Conservation (phyloP, 2,329 filamentous ascomycete genomes). For the Corynespora cassiicola region DNA sequence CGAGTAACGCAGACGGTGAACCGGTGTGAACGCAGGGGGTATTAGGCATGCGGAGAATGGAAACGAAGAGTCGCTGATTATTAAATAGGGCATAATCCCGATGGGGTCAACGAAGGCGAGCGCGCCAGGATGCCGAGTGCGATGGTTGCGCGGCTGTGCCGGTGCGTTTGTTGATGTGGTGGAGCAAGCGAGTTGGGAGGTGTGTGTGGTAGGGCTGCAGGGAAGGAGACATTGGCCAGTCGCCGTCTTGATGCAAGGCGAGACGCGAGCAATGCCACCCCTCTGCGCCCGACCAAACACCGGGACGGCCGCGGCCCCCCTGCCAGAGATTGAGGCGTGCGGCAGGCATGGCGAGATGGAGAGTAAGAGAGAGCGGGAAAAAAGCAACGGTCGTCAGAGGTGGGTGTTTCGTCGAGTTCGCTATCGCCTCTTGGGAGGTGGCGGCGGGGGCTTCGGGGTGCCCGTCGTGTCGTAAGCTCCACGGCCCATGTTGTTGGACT, state of each 20-base stretch:
- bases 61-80: slow-evolving; percentile 42
- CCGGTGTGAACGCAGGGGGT: slow-evolving; percentile 38
- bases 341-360: slow-evolving; percentile 13
- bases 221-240: slow-evolving; percentile 37
- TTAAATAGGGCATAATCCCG: slow-evolving; percentile 44
- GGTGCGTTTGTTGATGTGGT: slow-evolving; percentile 8
- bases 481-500: slow-evolving; percentile 55
- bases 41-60: slow-evolving; percentile 42
- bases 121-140: slow-evolving; percentile 19
- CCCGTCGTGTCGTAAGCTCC: slow-evolving; percentile 59
- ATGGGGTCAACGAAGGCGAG: slow-evolving; percentile 23
- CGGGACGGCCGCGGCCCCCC: slow-evolving; percentile 9
- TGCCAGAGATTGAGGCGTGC: slow-evolving; percentile 6
- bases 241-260: slow-evolving; percentile 34
- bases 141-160: slow-evolving; percentile 12
- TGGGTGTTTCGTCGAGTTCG: slow-evolving; percentile 5
- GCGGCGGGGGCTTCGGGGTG: slow-evolving; percentile 53
- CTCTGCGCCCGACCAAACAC: slow-evolving; percentile 38
- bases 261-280: slow-evolving; percentile 35
- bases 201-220: slow-evolving; percentile 32
- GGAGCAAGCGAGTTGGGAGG: slow-evolving; percentile 17
- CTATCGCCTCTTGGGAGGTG: slow-evolving; percentile 48
- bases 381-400: slow-evolving; percentile 8
- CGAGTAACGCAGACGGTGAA: slow-evolving; percentile 29
- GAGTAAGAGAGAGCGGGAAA: slow-evolving; percentile 5